These are phyloP conservation scores for Camelina hispida DNA, from an alignment of 345 rosid genomes.

Conservation along the genomic window DNA sequence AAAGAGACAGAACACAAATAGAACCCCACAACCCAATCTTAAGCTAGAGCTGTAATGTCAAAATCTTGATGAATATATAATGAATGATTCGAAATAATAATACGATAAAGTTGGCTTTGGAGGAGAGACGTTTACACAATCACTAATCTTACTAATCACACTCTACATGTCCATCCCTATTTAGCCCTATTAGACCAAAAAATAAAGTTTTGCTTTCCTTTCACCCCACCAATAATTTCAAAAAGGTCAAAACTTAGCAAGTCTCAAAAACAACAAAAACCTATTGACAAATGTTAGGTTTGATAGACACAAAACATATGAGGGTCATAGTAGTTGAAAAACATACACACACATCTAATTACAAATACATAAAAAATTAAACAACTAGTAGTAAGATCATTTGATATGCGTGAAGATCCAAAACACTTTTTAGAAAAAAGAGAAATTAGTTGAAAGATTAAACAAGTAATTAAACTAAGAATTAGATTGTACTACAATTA, in stretches of 20 bases:
- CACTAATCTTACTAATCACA: conserved; percentile 25
- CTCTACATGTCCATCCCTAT: conserved; percentile 9
- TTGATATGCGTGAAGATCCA: conserved; percentile 45
- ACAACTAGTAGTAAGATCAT: conserved; percentile 30
- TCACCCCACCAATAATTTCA: conserved; percentile 23
- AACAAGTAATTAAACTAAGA: conserved; percentile 29
- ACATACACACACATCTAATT: conserved; percentile 1
- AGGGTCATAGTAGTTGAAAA: conserved; percentile 25
- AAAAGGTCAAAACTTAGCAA: conserved; percentile 28
- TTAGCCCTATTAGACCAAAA: conserved; percentile 4
- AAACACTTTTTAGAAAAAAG: conserved; percentile 20
- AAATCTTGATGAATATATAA: background rate
- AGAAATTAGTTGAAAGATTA: conserved; percentile 30
- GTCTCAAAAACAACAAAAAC: conserved; percentile 10
- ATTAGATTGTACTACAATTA: background rate
- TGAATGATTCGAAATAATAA: conserved; percentile 21
- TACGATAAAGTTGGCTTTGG: conserved; percentile 13
- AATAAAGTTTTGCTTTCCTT: background rate
- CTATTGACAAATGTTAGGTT: conserved; percentile 12
- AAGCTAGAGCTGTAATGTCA: conserved; percentile 37
- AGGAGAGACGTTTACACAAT: conserved; percentile 13
- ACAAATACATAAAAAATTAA: background rate
- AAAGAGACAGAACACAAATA: conserved; percentile 34
- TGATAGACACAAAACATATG: conserved; percentile 21
- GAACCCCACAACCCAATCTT: conserved; percentile 18